Evolutionary conservation across 2,329 filamentous ascomycete species (phyloP).

Genomic region (Pyrenophora seminiperda): DNA sequence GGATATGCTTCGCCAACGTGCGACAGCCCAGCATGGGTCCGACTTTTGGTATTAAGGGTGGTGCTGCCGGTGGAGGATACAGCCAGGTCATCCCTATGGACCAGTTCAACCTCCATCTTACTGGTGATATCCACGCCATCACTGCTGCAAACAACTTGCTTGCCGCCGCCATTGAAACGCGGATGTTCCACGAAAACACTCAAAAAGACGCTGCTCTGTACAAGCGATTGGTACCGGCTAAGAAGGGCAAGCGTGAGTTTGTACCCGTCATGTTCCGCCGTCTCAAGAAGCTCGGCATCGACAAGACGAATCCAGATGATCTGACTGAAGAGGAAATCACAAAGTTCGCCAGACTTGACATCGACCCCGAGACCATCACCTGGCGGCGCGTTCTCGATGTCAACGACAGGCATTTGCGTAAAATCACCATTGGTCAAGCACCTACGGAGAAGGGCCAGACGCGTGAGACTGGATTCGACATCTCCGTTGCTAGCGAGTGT

Average conservation of each 20-base stretch:
- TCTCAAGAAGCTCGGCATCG: conserved; percentile 92
- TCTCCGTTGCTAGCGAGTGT: conserved; percentile 95
- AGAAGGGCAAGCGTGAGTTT: conserved; percentile 89
- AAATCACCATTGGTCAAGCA: conserved; percentile 85
- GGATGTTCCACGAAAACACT: conserved; percentile 97
- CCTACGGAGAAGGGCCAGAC: conserved; percentile 88
- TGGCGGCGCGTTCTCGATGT: conserved; percentile 97
- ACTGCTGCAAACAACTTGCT: conserved; percentile 96
- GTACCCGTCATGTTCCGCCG: conserved; percentile 89
- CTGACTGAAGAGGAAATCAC: conserved; percentile 87
- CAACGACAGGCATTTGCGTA: conserved; percentile 91
- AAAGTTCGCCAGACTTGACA: conserved; percentile 91
- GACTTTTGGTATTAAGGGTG: conserved; percentile 98
- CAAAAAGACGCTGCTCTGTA: conserved; percentile 90
- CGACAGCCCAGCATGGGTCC: conserved; percentile 96
- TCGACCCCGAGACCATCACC: conserved; percentile 95
- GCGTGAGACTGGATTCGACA: conserved; percentile 92
- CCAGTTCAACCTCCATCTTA: conserved; percentile 97
- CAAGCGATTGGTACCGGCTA: conserved; percentile 82
- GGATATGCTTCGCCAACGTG: conserved; percentile 93
- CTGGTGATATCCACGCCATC: conserved; percentile 96
- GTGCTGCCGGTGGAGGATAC: conserved; percentile 95
- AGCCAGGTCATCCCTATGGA: conserved; percentile 99
- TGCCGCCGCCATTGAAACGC: conserved; percentile 93
- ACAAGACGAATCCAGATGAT: conserved; percentile 90